phyloP scores from a whole-genome alignment of 345 rosid genomes.

The Stellera chamaejasme region DNA sequence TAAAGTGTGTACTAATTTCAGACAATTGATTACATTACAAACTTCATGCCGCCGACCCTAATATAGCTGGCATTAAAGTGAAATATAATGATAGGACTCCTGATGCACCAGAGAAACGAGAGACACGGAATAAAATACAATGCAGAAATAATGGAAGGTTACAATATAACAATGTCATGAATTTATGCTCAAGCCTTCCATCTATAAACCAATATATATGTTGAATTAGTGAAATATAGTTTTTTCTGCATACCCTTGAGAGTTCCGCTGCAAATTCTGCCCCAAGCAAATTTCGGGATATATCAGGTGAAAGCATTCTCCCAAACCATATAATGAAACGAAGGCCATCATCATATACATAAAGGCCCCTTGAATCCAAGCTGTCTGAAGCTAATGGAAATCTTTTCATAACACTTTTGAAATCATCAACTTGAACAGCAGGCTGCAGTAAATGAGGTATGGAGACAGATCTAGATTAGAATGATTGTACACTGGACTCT shows the following conservation, averaged over 20 bases:
- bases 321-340: constrained; percentile 91
- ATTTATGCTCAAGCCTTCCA: too few relatives aligned
- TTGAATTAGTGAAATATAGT: too few relatives aligned
- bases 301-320: constrained; percentile 87
- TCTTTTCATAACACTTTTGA: constrained; percentile 32
- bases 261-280: constrained; percentile 82
- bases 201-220: too few relatives aligned
- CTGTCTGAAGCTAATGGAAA: constrained; percentile 75
- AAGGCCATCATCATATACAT: constrained; percentile 83
- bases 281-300: constrained; percentile 73
- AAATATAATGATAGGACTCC: too few relatives aligned
- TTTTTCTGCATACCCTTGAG: constrained; percentile 50
- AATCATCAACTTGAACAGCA: constrained; percentile 36
- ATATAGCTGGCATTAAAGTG: too few relatives aligned
- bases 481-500: constrained; percentile 1
- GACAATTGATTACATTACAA: too few relatives aligned
- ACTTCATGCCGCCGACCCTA: too few relatives aligned
- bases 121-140: neutral
- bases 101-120: too few relatives aligned
- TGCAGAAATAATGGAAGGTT: too few relatives aligned
- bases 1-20: too few relatives aligned
- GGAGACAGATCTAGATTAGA: constrained; percentile 8
- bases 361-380: constrained; percentile 92
- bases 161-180: too few relatives aligned
- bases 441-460: constrained; percentile 45